Evolutionary conservation across 1,284 basidiomycete genomes (phyloP).

Genomic region (Pseudozyma thailandica): DNA sequence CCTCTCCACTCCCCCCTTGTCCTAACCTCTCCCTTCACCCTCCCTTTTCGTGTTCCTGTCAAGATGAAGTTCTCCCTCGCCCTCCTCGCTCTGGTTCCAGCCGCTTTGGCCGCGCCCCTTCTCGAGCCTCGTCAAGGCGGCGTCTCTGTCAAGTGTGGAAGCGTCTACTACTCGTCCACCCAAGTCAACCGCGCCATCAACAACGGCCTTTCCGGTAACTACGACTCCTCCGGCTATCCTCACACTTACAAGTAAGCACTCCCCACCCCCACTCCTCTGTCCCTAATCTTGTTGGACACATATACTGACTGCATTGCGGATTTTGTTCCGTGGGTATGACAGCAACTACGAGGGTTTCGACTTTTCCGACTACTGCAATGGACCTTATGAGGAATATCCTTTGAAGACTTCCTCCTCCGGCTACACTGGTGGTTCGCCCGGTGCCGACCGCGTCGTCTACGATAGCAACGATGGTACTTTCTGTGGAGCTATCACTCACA

Average conservation of each 20-base stretch:
- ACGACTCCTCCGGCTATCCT: slow-evolving; percentile 41
- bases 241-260: slow-evolving; percentile 48
- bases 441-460: slow-evolving; percentile 55
- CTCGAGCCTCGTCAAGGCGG: slow-evolving; percentile 48
- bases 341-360: slow-evolving; percentile 51
- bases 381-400: slow-evolving; percentile 44
- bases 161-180: slow-evolving; percentile 26
- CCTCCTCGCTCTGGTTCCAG: slow-evolving; percentile 44
- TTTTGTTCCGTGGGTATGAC: background rate
- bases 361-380: slow-evolving; percentile 53
- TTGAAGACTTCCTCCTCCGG: slow-evolving; percentile 12
- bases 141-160: slow-evolving; percentile 47
- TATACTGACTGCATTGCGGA: background rate
- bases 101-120: slow-evolving; percentile 39
- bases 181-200: slow-evolving; percentile 50
- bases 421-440: slow-evolving; percentile 56
- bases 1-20: background rate
- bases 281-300: background rate
- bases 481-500: slow-evolving; percentile 58
- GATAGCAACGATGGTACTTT: slow-evolving; percentile 33
- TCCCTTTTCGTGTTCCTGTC: background rate
- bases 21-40: slow-evolving; percentile 3
- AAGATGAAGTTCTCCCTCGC: slow-evolving; percentile 49
- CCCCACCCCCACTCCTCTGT: too few relatives aligned
- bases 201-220: slow-evolving; percentile 35